phyloP scores from a whole-genome alignment of 2,329 filamentous ascomycete genomes.

The Penicillium oxalicum region DNA sequence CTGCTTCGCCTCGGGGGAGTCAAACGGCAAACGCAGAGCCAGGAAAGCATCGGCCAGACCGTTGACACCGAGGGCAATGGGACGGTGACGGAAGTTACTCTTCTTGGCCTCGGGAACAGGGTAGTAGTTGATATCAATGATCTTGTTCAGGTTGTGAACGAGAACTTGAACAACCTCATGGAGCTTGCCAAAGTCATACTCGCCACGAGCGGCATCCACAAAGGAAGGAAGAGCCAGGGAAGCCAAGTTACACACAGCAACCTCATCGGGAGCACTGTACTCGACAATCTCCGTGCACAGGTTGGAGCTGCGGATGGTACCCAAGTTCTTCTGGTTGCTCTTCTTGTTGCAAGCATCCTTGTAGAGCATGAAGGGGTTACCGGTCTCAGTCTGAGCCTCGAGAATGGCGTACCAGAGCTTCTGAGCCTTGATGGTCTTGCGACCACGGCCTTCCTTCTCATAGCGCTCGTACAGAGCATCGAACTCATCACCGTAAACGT shows the following conservation, averaged over 20 bases:
- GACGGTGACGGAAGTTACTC: constrained; percentile 95
- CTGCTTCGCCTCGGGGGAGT: constrained; percentile 86
- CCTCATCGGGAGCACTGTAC: constrained; percentile 95
- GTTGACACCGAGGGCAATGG: constrained; percentile 93
- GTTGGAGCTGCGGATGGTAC: constrained; percentile 97
- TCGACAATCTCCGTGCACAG: constrained; percentile 98
- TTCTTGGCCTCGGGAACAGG: constrained; percentile 89
- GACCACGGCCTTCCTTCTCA: constrained; percentile 79
- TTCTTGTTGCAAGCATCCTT: constrained; percentile 98
- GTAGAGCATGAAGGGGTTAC: constrained; percentile 99
- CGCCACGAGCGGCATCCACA: constrained; percentile 76
- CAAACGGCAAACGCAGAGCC: constrained; percentile 91
- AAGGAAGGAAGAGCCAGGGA: constrained; percentile 88
- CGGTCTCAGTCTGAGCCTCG: constrained; percentile 97
- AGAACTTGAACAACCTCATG: constrained; percentile 92
- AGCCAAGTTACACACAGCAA: constrained; percentile 96
- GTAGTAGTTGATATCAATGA: constrained; percentile 98
- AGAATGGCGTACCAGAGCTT: constrained; percentile 99
- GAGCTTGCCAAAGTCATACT: constrained; percentile 93
- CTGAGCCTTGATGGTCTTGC: constrained; percentile 89
- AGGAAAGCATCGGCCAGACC: constrained; percentile 98
- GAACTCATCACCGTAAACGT: constrained; percentile 96
- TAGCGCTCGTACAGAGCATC: constrained; percentile 88
- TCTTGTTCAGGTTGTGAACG: constrained; percentile 92
- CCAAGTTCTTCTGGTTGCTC: constrained; percentile 99